Conservation (phyloP, 139 green algal genomes). For the Raphidocelis subcapitata region DNA sequence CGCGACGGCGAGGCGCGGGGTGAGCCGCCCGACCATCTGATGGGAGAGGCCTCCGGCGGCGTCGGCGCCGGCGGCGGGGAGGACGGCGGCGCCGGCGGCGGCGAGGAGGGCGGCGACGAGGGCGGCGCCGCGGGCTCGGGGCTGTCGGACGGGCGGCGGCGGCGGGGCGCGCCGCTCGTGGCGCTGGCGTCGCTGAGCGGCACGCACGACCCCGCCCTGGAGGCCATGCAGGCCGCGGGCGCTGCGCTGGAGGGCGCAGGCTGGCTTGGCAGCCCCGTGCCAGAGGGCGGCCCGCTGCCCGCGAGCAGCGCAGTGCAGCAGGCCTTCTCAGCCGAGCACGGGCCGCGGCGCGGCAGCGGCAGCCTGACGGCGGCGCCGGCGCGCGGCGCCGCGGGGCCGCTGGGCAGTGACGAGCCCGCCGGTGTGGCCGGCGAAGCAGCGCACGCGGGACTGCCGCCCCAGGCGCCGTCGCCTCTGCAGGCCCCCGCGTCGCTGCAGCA, state of each 20-base stretch:
- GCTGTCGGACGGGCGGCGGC: neutral
- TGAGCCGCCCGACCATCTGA: conserved; percentile 16
- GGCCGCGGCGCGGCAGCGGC: neutral
- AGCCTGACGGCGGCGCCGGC: no score
- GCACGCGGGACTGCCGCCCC: no score
- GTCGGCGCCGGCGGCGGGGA: conserved; percentile 1
- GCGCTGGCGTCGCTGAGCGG: conserved; percentile 2
- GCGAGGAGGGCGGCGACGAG: neutral
- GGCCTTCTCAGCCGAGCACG: neutral
- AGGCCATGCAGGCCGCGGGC: neutral
- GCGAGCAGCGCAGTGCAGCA: neutral
- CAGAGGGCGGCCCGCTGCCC: no score
- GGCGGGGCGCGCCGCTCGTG: no score
- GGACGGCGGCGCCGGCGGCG: neutral
- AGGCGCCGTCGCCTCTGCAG: no score
- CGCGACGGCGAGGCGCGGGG: conserved; percentile 23
- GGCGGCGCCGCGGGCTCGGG: neutral
- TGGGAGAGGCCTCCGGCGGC: conserved; percentile 13
- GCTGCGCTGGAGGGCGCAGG: no score
- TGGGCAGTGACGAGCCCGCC: neutral
- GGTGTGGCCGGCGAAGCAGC: no score
- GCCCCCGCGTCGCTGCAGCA: no score
- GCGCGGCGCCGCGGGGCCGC: neutral
- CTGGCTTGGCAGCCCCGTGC: no score
- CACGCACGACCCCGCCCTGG: neutral